Evolutionary conservation across 2,329 filamentous ascomycete species (phyloP).

Genomic region (Fusarium sublunatum): DNA sequence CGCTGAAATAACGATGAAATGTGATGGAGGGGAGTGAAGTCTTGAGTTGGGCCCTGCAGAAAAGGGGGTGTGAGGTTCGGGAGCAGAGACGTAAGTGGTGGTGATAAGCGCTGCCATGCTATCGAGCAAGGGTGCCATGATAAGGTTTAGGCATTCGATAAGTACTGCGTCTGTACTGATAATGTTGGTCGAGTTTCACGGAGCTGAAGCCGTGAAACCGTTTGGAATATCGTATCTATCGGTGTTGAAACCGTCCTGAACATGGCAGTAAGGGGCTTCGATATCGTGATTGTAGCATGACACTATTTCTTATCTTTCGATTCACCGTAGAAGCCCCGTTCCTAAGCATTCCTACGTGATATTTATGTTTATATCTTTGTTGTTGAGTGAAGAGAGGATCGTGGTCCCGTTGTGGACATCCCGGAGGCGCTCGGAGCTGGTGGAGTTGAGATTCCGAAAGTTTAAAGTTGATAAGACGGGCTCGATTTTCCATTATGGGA

Average conservation of each 20-base stretch:
- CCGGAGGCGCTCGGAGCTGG: slow-evolving; percentile 3
- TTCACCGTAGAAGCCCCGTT: neutral
- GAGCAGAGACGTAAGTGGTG: slow-evolving; percentile 1
- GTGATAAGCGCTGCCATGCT: neutral
- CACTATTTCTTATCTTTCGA: slow-evolving; percentile 9
- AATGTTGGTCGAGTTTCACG: slow-evolving; percentile 3
- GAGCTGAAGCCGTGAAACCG: slow-evolving; percentile 24
- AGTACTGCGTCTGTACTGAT: slow-evolving; percentile 14
- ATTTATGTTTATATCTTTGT: neutral
- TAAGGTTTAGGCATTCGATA: slow-evolving; percentile 27
- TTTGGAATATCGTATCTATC: slow-evolving; percentile 3
- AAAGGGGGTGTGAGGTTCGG: slow-evolving; percentile 26
- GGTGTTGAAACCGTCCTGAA: neutral
- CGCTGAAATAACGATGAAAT: slow-evolving; percentile 8
- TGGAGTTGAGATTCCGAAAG: neutral
- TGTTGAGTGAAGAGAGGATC: neutral
- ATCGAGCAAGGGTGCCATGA: slow-evolving; percentile 6
- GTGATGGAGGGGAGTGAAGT: slow-evolving; percentile 17
- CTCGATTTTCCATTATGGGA: neutral
- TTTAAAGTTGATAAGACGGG: neutral
- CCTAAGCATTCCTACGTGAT: neutral
- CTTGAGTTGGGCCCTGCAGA: slow-evolving; percentile 11
- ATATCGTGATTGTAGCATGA: neutral
- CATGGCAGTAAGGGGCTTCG: neutral
- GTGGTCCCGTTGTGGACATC: neutral